Conservation (phyloP, 2,329 filamentous ascomycete species). For the Fusarium sacchari region DNA sequence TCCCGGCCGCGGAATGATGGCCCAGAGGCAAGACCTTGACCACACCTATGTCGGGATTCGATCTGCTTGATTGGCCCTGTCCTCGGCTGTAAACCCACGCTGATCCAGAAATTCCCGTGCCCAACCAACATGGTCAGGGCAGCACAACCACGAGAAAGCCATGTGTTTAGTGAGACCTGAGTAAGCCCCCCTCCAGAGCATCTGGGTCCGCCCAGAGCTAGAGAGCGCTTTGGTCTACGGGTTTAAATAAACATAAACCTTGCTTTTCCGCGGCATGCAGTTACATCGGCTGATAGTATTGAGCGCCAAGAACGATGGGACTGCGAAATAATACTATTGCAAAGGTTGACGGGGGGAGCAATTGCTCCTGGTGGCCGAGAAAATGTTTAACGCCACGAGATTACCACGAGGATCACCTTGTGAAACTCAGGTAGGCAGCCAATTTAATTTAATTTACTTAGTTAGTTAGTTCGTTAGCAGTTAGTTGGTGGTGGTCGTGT, state of each 20-base stretch:
- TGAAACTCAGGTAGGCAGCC: not conserved
- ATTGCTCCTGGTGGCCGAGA: not conserved
- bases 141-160: conserved; percentile 2
- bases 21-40: not conserved
- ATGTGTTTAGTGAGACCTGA: conserved; percentile 8
- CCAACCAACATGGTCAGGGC: not conserved
- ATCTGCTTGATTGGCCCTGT: not conserved
- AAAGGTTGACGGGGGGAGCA: not conserved
- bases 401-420: not conserved
- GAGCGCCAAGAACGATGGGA: not conserved
- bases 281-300: not conserved
- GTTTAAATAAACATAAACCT: not conserved
- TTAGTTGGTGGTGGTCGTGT: not conserved
- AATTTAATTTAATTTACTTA: not conserved
- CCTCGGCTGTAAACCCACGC: not conserved
- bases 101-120: not conserved
- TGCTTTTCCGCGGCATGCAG: not conserved
- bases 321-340: too few relatives aligned
- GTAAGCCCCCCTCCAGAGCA: not conserved
- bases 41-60: not conserved
- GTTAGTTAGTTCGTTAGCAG: too few relatives aligned
- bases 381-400: not conserved
- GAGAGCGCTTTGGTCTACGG: too few relatives aligned
- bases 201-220: not conserved
- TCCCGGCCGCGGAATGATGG: not conserved